Percentiles rank a stretch among this genome's conserved stretches.
Evolutionary conservation across 345 rosid genomes (phyloP).

Genomic region (Camelina neglecta): DNA sequence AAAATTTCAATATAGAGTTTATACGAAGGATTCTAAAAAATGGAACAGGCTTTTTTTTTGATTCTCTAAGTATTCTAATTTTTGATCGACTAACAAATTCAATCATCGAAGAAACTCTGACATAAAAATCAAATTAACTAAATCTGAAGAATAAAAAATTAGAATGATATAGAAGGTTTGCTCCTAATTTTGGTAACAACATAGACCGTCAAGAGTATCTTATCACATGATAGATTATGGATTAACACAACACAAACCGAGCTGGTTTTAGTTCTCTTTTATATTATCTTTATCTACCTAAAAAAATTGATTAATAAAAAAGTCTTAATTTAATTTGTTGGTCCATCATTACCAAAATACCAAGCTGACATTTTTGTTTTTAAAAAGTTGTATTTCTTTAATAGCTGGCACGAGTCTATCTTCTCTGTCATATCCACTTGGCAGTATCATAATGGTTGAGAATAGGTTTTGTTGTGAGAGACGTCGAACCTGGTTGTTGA

Average conservation of each 20-base stretch:
- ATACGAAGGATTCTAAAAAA: too few species aligned
- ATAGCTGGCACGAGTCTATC: constrained; percentile 32
- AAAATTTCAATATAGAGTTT: too few species aligned
- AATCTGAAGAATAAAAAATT: background rate
- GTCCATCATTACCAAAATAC: constrained; percentile 25
- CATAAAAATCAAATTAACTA: too few species aligned
- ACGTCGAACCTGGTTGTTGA: background rate
- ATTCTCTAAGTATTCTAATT: too few species aligned
- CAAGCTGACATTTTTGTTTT: constrained; percentile 21
- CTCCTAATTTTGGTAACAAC: constrained; percentile 29
- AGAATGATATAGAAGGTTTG: background rate
- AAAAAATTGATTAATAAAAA: background rate
- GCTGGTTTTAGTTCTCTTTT: constrained; percentile 35
- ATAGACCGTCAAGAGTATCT: constrained; percentile 35
- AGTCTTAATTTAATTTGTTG: constrained; percentile 15
- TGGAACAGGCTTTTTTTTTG: too few species aligned
- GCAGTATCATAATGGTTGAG: background rate
- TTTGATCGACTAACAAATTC: too few species aligned
- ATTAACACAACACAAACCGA: constrained; percentile 18
- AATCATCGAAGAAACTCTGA: too few species aligned
- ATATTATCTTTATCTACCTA: background rate
- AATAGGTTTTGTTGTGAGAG: background rate
- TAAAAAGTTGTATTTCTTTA: background rate
- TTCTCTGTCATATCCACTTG: constrained; percentile 31
- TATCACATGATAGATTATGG: constrained; percentile 28